phyloP scores from a whole-genome alignment of 2,329 filamentous ascomycete genomes.

The Malbranchea cinnamomea region DNA sequence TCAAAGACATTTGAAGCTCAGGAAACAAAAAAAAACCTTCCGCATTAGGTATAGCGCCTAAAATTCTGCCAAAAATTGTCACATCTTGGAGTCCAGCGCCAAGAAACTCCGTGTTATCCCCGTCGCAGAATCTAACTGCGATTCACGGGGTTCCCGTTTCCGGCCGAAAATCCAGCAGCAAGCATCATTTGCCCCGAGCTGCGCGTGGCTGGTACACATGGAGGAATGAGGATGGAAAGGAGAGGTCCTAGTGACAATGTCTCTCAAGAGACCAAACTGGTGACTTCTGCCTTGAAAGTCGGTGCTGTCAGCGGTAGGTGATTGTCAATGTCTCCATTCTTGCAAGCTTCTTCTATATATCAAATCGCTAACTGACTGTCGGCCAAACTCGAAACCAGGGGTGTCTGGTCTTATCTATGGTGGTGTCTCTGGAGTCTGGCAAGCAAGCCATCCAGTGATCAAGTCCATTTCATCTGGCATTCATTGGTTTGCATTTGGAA shows the following conservation, averaged over 20 bases:
- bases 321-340: conserved; percentile 7
- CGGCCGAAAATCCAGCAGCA: not conserved
- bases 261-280: conserved; percentile 7
- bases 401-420: conserved; percentile 48
- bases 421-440: conserved; percentile 55
- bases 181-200: not conserved
- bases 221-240: conserved; percentile 14
- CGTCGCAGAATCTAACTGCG: too few relatives aligned
- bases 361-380: not conserved
- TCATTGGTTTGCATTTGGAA: conserved; percentile 69
- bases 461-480: conserved; percentile 59
- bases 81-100: too few relatives aligned
- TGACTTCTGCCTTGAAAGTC: conserved; percentile 38
- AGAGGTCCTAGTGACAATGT: conserved; percentile 9
- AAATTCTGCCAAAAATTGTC: too few relatives aligned
- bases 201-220: not conserved
- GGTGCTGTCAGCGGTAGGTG: conserved; percentile 44
- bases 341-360: not conserved
- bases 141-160: too few relatives aligned
- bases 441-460: conserved; percentile 49
- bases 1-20: too few relatives aligned
- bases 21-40: too few relatives aligned
- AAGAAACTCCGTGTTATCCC: too few relatives aligned
- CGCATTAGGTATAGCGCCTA: too few relatives aligned
- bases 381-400: conserved; percentile 29